Evolutionary conservation across 257 asterid genomes (phyloP).

Genomic region (Ilex aquifolium): DNA sequence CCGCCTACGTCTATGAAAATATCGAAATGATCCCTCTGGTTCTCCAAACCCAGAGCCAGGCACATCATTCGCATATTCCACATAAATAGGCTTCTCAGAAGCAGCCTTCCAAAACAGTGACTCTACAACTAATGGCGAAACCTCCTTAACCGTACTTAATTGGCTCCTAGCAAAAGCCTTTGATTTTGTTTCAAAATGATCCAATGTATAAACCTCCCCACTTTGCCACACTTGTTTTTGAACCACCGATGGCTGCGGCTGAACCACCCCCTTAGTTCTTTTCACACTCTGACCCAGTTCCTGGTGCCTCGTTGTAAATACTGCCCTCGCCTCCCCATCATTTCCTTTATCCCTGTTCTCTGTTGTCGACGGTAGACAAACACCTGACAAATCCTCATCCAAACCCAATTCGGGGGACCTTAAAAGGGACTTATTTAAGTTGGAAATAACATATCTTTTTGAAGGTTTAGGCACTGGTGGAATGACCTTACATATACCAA

Average conservation of each 20-base stretch:
- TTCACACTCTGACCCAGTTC: conserved; percentile 71
- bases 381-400: conserved; percentile 24
- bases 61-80: conserved; percentile 97
- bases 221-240: conserved; percentile 96
- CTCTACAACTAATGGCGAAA: conserved; percentile 69
- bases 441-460: conserved; percentile 65
- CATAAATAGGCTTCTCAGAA: conserved; percentile 73
- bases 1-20: conserved; percentile 49
- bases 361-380: conserved; percentile 16
- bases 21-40: conserved; percentile 62
- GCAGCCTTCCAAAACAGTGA: conserved; percentile 90
- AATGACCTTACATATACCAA: conserved; percentile 93
- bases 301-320: conserved; percentile 90
- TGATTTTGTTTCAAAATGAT: conserved; percentile 87
- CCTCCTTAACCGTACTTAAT: conserved; percentile 66
- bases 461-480: conserved; percentile 96
- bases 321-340: conserved; percentile 52
- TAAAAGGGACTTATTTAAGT: conserved; percentile 79
- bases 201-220: conserved; percentile 86
- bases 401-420: conserved; percentile 75
- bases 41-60: conserved; percentile 95
- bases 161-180: conserved; percentile 68
- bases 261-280: conserved; percentile 39
- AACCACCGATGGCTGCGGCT: conserved; percentile 32
- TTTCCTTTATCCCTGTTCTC: conserved; percentile 29